These are phyloP conservation scores for Podospora bellae-mahoneyi DNA, from an alignment of 495 filamentous ascomycete species.

Conservation along the genomic window DNA sequence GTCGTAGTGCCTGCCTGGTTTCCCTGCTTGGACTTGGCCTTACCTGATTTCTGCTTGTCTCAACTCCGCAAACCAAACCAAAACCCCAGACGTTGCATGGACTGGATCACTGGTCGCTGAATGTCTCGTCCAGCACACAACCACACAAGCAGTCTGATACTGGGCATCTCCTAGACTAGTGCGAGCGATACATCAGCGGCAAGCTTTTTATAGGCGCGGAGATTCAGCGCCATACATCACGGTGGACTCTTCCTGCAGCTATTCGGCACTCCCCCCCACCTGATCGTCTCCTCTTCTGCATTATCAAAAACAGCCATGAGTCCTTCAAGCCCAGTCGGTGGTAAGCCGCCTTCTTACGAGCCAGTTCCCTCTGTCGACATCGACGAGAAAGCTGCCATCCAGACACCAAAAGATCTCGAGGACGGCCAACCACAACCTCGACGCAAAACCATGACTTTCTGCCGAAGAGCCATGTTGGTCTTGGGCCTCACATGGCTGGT, in stretches of 20 bases:
- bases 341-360: conserved; percentile 13
- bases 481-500: conserved; percentile 31
- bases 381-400: conserved; percentile 15
- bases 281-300: conserved; percentile 7
- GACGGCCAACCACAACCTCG: conserved; percentile 10
- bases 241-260: conserved; percentile 2
- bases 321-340: conserved; percentile 11
- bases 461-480: conserved; percentile 28
- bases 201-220: background rate
- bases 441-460: conserved; percentile 25
- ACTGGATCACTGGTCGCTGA: conserved; percentile 4
- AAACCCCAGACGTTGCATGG: background rate
- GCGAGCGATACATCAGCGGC: background rate
- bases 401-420: conserved; percentile 8
- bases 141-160: conserved; percentile 4
- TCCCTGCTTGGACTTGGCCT: background rate
- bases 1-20: background rate
- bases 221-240: background rate
- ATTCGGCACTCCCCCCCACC: background rate
- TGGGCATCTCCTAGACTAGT: conserved; percentile 2
- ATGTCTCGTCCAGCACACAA: conserved; percentile 3
- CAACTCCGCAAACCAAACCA: background rate
- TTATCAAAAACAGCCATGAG: conserved; percentile 18
- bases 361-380: conserved; percentile 13
- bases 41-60: conserved; percentile 2